Base-by-base conservation (phyloP, 202 grass and related monocot species). In the Panicum virgatum region DNA sequence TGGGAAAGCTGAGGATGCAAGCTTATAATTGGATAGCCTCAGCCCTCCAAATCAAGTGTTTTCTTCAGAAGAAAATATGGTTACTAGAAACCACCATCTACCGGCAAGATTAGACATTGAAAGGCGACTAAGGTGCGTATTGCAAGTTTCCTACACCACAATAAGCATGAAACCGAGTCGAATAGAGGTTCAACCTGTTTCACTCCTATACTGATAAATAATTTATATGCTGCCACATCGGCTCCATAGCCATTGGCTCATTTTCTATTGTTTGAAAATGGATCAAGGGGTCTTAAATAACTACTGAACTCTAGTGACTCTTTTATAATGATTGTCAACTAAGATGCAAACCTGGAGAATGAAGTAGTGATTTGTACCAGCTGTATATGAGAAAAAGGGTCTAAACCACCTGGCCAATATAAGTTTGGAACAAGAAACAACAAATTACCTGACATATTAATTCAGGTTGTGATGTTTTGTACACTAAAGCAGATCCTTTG, bases 381-480 rank as follows among this genome's bases (percentile, higher is more conserved):
- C 18, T 44, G 43, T 20, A 57, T 16, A 18, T 20, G 11, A 57
- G 58, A 73, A 82, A 74, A 63, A 52, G 19, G 34, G 78, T 82
- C 13, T 54, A 76, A 77, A 64, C 46, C 38, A 64, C 34, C 19
- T 56, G 19, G 71, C 37, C 37, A 76, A 76, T 59, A 54, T 9
- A 45, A 29, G 8, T 68, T 52, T 73, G 18, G 51, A 34, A 43
- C 14, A 75, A 19, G 32, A 78, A 77, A 83, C 1, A 45, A 44
- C 16, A 72, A 27, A 42, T 75, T 88, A 98, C 92, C 96, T 96
- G 92, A 57, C 96, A 96, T 76, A 93, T 83, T 88, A 94, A 93
- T 91, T 96, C 92, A 66, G 94, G 93, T 61, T 96, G 80, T 70
- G 92, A 86, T 90, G 96, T 81, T 78, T 93, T 94, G 79, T 96